phyloP scores from a whole-genome alignment of 2,329 filamentous ascomycete genomes.

The Verticillium albo-atrum region DNA sequence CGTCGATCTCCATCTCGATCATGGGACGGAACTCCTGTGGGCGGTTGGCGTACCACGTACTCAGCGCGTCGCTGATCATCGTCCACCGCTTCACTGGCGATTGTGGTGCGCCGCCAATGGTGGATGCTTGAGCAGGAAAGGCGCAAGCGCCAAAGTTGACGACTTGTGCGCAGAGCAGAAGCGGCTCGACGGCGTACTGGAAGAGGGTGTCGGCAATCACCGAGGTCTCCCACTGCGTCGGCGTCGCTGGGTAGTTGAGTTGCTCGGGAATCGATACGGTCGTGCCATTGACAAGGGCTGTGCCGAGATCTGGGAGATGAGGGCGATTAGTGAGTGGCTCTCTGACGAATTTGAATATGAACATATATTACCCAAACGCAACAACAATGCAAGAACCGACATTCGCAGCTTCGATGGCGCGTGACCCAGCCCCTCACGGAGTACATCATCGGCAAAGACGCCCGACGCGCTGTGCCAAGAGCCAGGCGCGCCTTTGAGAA shows the following conservation, averaged over 20 bases:
- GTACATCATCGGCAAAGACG: slow-evolving; percentile 2
- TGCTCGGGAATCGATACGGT: slow-evolving; percentile 19
- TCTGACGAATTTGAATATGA: background rate
- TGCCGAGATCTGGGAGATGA: slow-evolving; percentile 17
- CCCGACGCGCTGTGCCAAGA: slow-evolving; percentile 3
- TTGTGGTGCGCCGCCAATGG: slow-evolving; percentile 7
- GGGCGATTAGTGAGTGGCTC: background rate
- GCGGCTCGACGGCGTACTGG: slow-evolving; percentile 16
- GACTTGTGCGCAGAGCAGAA: slow-evolving; percentile 27
- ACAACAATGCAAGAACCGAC: slow-evolving; percentile 11
- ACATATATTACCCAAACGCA: slow-evolving; percentile 18
- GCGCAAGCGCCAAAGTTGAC: slow-evolving; percentile 24
- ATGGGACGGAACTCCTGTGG: slow-evolving; percentile 27
- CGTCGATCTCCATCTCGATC: slow-evolving; percentile 23
- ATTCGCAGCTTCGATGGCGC: slow-evolving; percentile 7
- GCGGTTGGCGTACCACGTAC: slow-evolving; percentile 25
- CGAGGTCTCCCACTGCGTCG: slow-evolving; percentile 3
- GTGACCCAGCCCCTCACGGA: background rate
- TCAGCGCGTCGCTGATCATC: slow-evolving; percentile 22
- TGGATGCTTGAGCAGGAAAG: slow-evolving; percentile 13
- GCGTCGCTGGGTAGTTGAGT: slow-evolving; percentile 7
- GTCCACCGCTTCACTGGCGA: slow-evolving; percentile 23
- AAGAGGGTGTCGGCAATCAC: slow-evolving; percentile 13
- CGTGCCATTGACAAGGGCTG: slow-evolving; percentile 20
- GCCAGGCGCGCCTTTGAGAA: slow-evolving; percentile 2